Evolutionary conservation across 2,329 filamentous ascomycete species (phyloP).

Genomic region (Herpomyces periplanetae): DNA sequence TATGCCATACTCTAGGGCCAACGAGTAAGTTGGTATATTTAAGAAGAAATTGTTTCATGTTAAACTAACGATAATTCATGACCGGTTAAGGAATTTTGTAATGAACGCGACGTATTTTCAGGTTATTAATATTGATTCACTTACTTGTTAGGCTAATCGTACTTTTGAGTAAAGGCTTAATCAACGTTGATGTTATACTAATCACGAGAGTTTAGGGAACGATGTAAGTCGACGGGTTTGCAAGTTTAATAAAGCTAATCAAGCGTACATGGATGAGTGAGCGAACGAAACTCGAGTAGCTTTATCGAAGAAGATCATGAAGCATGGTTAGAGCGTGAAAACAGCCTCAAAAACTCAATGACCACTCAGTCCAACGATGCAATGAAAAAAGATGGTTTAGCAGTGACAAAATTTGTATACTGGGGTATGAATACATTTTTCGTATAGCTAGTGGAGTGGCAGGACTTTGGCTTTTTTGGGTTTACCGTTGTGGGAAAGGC

Average conservation of each 20-base stretch:
- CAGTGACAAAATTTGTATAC: no score
- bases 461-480: no score
- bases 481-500: no score
- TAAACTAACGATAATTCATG: slow-evolving; percentile 1
- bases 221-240: slow-evolving; percentile 9
- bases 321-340: slow-evolving; percentile 24
- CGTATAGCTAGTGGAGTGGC: no score
- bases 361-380: no score
- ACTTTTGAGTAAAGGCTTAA: slow-evolving; percentile 2
- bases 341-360: no score
- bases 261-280: slow-evolving; percentile 1
- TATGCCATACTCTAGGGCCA: slow-evolving; percentile 36
- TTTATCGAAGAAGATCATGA: slow-evolving; percentile 72
- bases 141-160: no score
- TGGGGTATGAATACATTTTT: no score
- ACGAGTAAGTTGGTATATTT: slow-evolving; percentile 23
- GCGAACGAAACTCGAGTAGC: slow-evolving; percentile 9
- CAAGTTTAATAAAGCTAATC: slow-evolving; percentile 3
- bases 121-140: slow-evolving; percentile 17
- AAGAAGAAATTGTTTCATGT: no score
- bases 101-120: slow-evolving; percentile 84
- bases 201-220: slow-evolving; percentile 12
- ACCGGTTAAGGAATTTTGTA: slow-evolving; percentile 23
- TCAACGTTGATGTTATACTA: slow-evolving; percentile 3
- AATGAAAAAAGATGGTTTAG: no score